These are phyloP conservation scores for Phytophthora parvispora DNA, from an alignment of 352 stramenopile species.

Conservation along the genomic window DNA sequence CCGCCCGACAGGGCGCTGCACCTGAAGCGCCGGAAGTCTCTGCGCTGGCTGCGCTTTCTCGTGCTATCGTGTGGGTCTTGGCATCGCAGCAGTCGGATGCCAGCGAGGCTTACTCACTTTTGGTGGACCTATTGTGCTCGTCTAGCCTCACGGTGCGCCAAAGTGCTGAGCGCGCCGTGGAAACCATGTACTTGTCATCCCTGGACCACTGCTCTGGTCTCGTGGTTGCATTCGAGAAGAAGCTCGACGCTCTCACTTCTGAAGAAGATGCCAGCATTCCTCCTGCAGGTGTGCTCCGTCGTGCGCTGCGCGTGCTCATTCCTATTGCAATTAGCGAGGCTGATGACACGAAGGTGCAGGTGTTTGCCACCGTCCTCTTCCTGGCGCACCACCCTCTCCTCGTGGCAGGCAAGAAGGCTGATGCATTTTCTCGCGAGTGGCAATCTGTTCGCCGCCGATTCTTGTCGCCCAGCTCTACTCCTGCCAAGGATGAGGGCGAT, in stretches of 20 bases:
- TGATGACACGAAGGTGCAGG: slow-evolving; percentile 42
- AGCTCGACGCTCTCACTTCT: slow-evolving; percentile 55
- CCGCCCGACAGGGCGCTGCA: slow-evolving; percentile 14
- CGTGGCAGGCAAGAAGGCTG: slow-evolving; percentile 62
- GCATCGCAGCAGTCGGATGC: slow-evolving; percentile 66
- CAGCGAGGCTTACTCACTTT: slow-evolving; percentile 57
- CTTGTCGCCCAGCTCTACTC: slow-evolving; percentile 29
- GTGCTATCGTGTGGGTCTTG: slow-evolving; percentile 75
- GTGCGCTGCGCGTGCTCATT: slow-evolving; percentile 67
- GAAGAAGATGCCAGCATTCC: slow-evolving; percentile 57
- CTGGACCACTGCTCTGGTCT: slow-evolving; percentile 67
- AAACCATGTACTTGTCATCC: slow-evolving; percentile 62
- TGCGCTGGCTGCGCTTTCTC: slow-evolving; percentile 58
- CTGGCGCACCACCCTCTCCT: slow-evolving; percentile 83
- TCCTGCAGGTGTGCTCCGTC: slow-evolving; percentile 65
- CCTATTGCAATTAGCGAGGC: slow-evolving; percentile 43
- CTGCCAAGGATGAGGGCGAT: slow-evolving; percentile 26
- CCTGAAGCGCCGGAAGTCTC: slow-evolving; percentile 66
- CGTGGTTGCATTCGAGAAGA: slow-evolving; percentile 65
- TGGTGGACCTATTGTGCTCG: slow-evolving; percentile 71
- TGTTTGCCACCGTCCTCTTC: slow-evolving; percentile 67
- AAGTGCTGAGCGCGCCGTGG: slow-evolving; percentile 55
- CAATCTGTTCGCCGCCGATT: slow-evolving; percentile 71
- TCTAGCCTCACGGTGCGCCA: slow-evolving; percentile 60
- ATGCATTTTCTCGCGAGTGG: slow-evolving; percentile 75